These are phyloP conservation scores for Saturnispora serradocipensis DNA, from an alignment of 805 yeast species.

Conservation along the genomic window DNA sequence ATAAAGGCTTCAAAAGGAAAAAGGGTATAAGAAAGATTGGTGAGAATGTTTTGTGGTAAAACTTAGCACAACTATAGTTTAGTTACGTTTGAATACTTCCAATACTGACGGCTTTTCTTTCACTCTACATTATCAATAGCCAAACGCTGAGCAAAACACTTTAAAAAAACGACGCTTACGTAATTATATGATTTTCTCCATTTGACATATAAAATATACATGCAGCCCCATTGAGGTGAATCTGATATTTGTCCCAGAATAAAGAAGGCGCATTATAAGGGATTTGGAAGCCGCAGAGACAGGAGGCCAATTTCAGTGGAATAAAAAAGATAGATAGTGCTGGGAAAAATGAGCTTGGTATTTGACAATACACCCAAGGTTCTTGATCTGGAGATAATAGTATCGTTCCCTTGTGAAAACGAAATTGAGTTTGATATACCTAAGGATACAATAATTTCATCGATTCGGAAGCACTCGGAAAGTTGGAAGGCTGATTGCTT, in stretches of 20 bases:
- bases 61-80: no score
- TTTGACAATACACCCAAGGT: conserved; percentile 1
- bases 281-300: neutral
- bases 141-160: no score
- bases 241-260: neutral
- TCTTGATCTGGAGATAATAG: neutral
- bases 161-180: neutral
- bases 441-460: conserved; percentile 5
- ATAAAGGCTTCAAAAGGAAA: no score
- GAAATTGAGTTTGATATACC: conserved; percentile 45
- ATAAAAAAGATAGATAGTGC: neutral
- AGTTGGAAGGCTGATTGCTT: conserved; percentile 11
- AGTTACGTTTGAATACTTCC: no score
- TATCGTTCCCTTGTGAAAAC: neutral
- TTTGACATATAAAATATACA: neutral
- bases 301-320: neutral
- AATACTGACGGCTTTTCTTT: no score
- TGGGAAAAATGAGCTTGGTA: neutral
- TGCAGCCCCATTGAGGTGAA: neutral
- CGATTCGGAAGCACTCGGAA: neutral
- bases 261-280: neutral
- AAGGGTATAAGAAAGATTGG: no score
- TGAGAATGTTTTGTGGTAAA: no score
- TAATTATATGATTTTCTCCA: neutral
- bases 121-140: no score